Base-by-base conservation (phyloP, 2,329 filamentous ascomycete genomes). In the Ramularia endophylla region DNA sequence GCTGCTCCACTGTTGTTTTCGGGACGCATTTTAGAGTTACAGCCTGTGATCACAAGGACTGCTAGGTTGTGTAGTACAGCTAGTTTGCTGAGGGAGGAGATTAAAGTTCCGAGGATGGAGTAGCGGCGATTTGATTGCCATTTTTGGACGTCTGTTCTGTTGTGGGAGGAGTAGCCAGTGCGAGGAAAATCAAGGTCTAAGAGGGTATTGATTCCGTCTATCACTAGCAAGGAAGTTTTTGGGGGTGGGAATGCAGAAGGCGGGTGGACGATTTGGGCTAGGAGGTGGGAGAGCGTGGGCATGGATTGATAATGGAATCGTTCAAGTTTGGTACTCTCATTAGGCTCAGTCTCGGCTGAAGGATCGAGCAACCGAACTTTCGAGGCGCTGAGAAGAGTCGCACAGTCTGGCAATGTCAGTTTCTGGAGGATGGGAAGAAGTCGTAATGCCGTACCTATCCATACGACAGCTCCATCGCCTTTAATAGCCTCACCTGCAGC, bases 381-480 rank as follows among this genome's bases (percentile, higher is more conserved):
- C 3, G 46, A 34, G 4, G 31, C 41, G 27, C 43, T 43, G 8
- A 51, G 22, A n/a, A 31, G 15, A 7, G 43, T 47, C 4, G 48
- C 38, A 33, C 46, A 47, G 15, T 51, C 45, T 38, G 25, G 22
- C 22, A 6, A 25, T 25, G 22, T 25, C 22, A 25, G 6, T 11
- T 6, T 6, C 11, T 25, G 11, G 11, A 25, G 11, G 22, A 25
- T 25, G 22, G 22, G 22, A 25, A 25, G n/a, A n/a, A n/a, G n/a
- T n/a, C n/a, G n/a, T n/a, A n/a, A n/a, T n/a, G 6, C 11, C 78
- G 55, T 65, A 89, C 87, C 87, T 69, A 94, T 77, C 88, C 88
- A 95, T 32, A 89, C 73, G 38, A 89, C 87, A 47, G 71, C 70
- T 28, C 76, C 67, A 34, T 78, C 77, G 46, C 73, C 68, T 38